These are phyloP conservation scores for Cornus kousa DNA, from an alignment of 148 eudicot species.

Conservation along the genomic window DNA sequence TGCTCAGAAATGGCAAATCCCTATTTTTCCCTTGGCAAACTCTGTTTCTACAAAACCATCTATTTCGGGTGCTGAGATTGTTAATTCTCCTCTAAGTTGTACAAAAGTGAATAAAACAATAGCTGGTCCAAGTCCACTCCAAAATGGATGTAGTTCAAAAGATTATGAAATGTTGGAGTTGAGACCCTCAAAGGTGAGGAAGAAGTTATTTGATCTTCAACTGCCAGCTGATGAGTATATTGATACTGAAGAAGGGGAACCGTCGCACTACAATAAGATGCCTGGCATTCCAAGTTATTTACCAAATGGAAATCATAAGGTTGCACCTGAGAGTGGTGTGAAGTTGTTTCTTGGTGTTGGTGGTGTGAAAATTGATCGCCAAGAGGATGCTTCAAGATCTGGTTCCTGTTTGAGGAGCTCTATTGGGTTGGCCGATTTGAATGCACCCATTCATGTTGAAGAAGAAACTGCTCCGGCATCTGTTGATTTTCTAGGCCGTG, in stretches of 20 bases:
- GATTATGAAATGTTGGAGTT: slow-evolving; percentile 42
- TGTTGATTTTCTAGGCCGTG: slow-evolving; percentile 31
- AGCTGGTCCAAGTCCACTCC: slow-evolving; percentile 25
- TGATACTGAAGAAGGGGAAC: slow-evolving; percentile 57
- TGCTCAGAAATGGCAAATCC: slow-evolving; percentile 46
- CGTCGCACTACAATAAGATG: slow-evolving; percentile 20
- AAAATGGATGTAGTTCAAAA: slow-evolving; percentile 40
- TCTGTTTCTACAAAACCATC: slow-evolving; percentile 32
- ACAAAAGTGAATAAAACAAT: slow-evolving; percentile 38
- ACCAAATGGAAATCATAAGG: slow-evolving; percentile 20
- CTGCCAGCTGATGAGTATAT: slow-evolving; percentile 63
- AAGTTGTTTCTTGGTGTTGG: slow-evolving; percentile 17
- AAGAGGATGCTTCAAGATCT: slow-evolving; percentile 31
- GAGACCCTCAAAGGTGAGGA: slow-evolving; percentile 51
- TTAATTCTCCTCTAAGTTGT: slow-evolving; percentile 40
- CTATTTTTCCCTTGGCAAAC: slow-evolving; percentile 31
- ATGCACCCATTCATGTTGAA: slow-evolving; percentile 66
- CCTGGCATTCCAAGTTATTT: slow-evolving; percentile 20
- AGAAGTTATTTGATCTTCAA: slow-evolving; percentile 60
- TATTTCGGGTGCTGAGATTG: slow-evolving; percentile 28
- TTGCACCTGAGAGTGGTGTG: slow-evolving; percentile 21
- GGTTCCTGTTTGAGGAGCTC: slow-evolving; percentile 35
- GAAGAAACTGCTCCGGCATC: slow-evolving; percentile 33
- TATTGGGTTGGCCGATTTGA: slow-evolving; percentile 65
- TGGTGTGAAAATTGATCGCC: slow-evolving; percentile 22